Percentiles rank a stretch among this genome's conserved stretches.
phyloP scores from a whole-genome alignment of 1,139 yeast genomes.

The Candida sojae region DNA sequence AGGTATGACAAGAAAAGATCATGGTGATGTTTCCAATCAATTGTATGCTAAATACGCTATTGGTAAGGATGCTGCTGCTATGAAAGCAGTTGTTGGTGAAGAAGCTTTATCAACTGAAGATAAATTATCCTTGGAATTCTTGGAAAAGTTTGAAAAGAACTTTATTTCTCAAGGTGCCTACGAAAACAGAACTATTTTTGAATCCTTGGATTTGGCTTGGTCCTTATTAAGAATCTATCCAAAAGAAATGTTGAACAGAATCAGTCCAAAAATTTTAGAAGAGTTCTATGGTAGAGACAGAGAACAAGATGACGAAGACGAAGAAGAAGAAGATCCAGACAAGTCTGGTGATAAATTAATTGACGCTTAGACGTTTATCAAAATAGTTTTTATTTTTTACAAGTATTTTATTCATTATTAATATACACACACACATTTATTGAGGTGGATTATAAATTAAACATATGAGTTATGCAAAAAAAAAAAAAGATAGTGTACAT shows the following conservation, averaged over 20 bases:
- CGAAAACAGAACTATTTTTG: slow-evolving; percentile 91
- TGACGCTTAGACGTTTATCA: slow-evolving; percentile 48
- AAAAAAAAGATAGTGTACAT: neutral
- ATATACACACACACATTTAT: too few relatives aligned
- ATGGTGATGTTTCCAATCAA: slow-evolving; percentile 98
- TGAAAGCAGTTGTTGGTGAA: slow-evolving; percentile 99
- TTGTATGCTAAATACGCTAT: slow-evolving; percentile 98
- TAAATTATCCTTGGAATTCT: slow-evolving; percentile 92
- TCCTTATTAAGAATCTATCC: slow-evolving; percentile 96
- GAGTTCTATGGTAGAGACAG: slow-evolving; percentile 94
- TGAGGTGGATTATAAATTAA: too few relatives aligned
- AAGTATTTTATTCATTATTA: too few relatives aligned
- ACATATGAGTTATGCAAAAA: too few relatives aligned
- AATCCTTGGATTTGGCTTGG: slow-evolving; percentile 98
- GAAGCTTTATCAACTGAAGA: slow-evolving; percentile 98
- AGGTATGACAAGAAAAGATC: slow-evolving; percentile 99
- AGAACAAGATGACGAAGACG: slow-evolving; percentile 57
- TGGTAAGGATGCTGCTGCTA: slow-evolving; percentile 99
- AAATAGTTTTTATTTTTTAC: slow-evolving; percentile 1
- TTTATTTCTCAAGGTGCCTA: slow-evolving; percentile 95
- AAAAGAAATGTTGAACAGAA: slow-evolving; percentile 97
- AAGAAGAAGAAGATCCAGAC: slow-evolving; percentile 33
- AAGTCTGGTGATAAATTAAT: slow-evolving; percentile 42
- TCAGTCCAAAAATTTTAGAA: slow-evolving; percentile 92
- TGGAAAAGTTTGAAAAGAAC: slow-evolving; percentile 95